Conservation (phyloP, 352 stramenopile genomes). For the Globisporangium spiculum region DNA sequence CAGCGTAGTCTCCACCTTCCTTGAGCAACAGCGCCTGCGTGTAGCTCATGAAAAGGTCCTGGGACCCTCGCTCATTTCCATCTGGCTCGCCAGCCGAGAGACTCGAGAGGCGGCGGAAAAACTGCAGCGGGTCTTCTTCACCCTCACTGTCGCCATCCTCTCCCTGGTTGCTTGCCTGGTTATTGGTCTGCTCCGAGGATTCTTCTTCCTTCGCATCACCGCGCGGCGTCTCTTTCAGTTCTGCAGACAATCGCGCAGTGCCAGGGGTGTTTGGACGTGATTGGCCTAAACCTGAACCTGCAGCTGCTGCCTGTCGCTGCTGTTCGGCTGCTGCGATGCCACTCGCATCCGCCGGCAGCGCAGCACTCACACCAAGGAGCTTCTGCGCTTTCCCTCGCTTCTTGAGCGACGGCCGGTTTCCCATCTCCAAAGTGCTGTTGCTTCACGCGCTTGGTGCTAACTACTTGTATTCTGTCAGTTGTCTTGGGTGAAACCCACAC, state of each 20-base stretch:
- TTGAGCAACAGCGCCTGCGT: constrained; percentile 45
- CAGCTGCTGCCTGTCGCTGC: neutral
- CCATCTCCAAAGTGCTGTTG: neutral
- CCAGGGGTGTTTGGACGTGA: neutral
- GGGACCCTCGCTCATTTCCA: constrained; percentile 2
- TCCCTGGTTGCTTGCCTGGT: constrained; percentile 1
- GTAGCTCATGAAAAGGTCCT: constrained; percentile 34
- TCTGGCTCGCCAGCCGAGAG: neutral
- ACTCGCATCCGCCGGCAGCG: neutral
- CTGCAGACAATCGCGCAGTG: neutral
- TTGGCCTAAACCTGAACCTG: neutral
- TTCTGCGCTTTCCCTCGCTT: constrained; percentile 6
- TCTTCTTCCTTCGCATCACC: neutral
- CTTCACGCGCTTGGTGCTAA: neutral
- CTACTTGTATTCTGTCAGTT: neutral
- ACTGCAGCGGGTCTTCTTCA: constrained; percentile 25
- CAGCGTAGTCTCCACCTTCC: constrained; percentile 28
- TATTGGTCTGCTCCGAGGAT: neutral
- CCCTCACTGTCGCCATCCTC: neutral
- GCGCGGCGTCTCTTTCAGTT: neutral
- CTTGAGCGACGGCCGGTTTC: constrained; percentile 13
- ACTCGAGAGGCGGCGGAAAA: constrained; percentile 24
- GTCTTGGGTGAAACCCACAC: neutral
- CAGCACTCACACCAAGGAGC: neutral
- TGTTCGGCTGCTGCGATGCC: neutral